Evolutionary conservation across 73 alveolate species (phyloP).

Genomic region (Stentor roeselii): DNA sequence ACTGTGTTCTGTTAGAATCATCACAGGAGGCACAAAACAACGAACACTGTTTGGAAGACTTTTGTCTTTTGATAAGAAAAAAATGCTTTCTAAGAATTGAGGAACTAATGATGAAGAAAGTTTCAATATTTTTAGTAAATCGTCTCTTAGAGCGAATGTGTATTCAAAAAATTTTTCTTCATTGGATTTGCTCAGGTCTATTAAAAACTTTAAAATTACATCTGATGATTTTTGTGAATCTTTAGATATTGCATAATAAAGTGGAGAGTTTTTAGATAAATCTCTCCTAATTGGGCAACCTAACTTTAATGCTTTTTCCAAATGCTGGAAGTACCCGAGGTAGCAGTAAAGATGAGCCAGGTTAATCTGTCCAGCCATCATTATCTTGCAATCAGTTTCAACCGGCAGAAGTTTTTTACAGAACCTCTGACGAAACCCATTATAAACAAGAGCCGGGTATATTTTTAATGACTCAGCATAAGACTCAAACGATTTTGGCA

Average conservation of each 20-base stretch:
- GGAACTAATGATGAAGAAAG: neutral
- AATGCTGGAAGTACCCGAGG: neutral
- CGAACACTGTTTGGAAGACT: neutral
- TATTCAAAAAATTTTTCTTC: neutral
- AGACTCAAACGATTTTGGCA: neutral
- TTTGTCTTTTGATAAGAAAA: neutral
- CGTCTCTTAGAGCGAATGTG: slow-evolving; percentile 7
- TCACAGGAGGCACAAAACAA: neutral
- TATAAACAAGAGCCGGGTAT: neutral
- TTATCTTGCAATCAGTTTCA: neutral
- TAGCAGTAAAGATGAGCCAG: neutral
- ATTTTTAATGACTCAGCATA: neutral
- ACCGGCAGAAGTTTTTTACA: neutral
- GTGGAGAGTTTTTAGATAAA: neutral
- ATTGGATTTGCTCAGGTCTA: neutral
- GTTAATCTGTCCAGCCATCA: neutral
- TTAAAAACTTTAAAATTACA: neutral
- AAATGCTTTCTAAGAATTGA: neutral
- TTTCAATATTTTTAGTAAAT: neutral
- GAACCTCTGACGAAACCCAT: neutral
- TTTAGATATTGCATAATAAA: neutral
- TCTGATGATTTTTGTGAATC: neutral
- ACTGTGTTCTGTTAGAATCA: neutral
- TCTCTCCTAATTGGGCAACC: neutral
- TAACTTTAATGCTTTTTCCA: neutral